A percentile compares a stretch with the other conserved stretches of the same genome.
Conservation (phyloP, 495 filamentous ascomycete species). For the Tuber microsphaerosporum region DNA sequence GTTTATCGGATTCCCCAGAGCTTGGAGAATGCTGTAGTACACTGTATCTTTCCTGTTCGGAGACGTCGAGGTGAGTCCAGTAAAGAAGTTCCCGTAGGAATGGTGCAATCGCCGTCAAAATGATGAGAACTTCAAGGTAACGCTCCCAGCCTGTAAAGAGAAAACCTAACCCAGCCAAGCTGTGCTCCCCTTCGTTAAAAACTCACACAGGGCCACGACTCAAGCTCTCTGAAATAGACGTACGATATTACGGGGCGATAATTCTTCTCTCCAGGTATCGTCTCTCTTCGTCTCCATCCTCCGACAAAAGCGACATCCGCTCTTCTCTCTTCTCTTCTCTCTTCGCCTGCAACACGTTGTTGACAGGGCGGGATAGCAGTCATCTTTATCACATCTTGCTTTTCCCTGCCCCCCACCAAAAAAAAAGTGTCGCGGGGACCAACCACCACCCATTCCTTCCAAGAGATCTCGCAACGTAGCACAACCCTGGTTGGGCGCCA, state of each 20-base stretch:
- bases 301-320: slow-evolving; percentile 7
- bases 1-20: neutral
- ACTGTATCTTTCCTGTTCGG: neutral
- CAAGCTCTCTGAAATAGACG: neutral
- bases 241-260: slow-evolving; percentile 3
- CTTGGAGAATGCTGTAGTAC: neutral
- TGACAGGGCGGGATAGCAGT: neutral
- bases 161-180: slow-evolving; percentile 32
- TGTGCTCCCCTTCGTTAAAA: slow-evolving; percentile 32
- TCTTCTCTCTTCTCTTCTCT: neutral
- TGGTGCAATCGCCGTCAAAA: slow-evolving; percentile 39
- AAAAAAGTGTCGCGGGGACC: slow-evolving; percentile 14
- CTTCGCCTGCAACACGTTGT: neutral
- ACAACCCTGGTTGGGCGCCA: slow-evolving; percentile 30
- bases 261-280: neutral
- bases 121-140: slow-evolving; percentile 38
- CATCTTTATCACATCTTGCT: slow-evolving; percentile 7
- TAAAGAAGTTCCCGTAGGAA: slow-evolving; percentile 4
- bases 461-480: slow-evolving; percentile 6
- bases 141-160: slow-evolving; percentile 1
- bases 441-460: slow-evolving; percentile 26
- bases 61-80: neutral
- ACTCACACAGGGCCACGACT: slow-evolving; percentile 20
- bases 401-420: slow-evolving; percentile 24
- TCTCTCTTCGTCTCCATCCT: slow-evolving; percentile 15